Evolutionary conservation across 192 early-diverging fungal species (phyloP), one percentile per base, ranked within the genome.

Genomic region (Diversispora eburnea): DNA sequence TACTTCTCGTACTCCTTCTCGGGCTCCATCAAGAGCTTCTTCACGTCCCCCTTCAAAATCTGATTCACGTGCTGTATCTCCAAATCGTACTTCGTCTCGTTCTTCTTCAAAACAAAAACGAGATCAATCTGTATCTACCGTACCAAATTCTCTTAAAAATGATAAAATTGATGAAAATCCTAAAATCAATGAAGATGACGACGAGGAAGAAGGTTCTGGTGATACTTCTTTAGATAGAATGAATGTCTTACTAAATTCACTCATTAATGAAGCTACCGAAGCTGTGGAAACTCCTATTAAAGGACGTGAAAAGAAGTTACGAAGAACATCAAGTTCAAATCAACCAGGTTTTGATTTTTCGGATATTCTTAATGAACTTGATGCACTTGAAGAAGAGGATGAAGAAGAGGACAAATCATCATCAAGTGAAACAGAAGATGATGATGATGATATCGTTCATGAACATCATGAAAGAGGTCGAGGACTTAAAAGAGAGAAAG

Each of bases 191-290:
- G 76, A 56, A 52, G 70, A 61, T 5, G 43, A 66, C 2, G 77
- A 76, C 0, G 58, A 62, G 51, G 76, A 68, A 58, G 56, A 47
- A 8, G 42, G 64, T 8, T 71, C 68, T 2, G 49, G 12, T 3
- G 81, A 82, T 46, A 68, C 59, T 1, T 39, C 76, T 3, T 82
- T 79, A 46, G 78, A 77, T 1, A 51, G 78, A 39, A 82, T 82
- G 64, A 70, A 73, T 46, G 74, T 68, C 5, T 48, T 79, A 5
- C 59, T 82, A 25, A 70, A 60, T 3, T 61, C 68, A 10, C 61
- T 82, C 13, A 74, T 82, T n/a, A 71, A 70, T 48, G 81, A 82
- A 67, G 81, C 81, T 0, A 76, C 76, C 8, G 77, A 78, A 8
- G 81, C 81, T 9, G 77, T 82, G 13, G 75, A 67, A 57, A 70